Percentiles rank a stretch among this genome's conserved stretches.
Conservation (phyloP, 2,329 filamentous ascomycete species). For the Neoscytalidium dimidiatum region DNA sequence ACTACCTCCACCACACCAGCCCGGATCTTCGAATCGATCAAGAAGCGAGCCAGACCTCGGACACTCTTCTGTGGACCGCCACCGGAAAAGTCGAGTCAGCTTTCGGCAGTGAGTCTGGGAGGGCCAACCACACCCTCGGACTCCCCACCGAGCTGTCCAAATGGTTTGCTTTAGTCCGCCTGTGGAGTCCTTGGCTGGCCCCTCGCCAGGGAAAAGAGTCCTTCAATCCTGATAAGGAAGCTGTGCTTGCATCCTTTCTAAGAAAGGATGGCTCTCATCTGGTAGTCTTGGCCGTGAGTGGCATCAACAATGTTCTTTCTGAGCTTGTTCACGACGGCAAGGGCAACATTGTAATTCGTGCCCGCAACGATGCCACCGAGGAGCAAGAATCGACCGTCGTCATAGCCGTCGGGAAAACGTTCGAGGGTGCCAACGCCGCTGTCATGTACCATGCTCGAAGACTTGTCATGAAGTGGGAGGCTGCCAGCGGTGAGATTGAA, state of each 20-base stretch:
- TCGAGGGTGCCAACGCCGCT: slow-evolving; percentile 76
- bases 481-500: slow-evolving; percentile 45
- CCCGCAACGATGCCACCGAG: slow-evolving; percentile 67
- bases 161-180: slow-evolving; percentile 80
- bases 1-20: slow-evolving; percentile 62
- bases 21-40: slow-evolving; percentile 55
- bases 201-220: slow-evolving; percentile 75
- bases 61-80: slow-evolving; percentile 72
- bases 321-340: slow-evolving; percentile 65
- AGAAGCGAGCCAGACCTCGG: slow-evolving; percentile 65
- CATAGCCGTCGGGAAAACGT: slow-evolving; percentile 69
- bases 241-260: slow-evolving; percentile 76
- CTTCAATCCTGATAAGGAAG: slow-evolving; percentile 75
- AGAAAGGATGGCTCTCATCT: slow-evolving; percentile 71
- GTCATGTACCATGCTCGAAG: slow-evolving; percentile 86
- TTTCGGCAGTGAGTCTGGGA: slow-evolving; percentile 59
- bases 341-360: slow-evolving; percentile 69
- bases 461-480: slow-evolving; percentile 53
- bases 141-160: slow-evolving; percentile 64
- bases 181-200: slow-evolving; percentile 82
- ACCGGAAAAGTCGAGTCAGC: slow-evolving; percentile 58
- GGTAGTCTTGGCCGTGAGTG: slow-evolving; percentile 77
- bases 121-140: slow-evolving; percentile 61
- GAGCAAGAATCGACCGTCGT: slow-evolving; percentile 63
- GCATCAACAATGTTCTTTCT: slow-evolving; percentile 68